Base-by-base conservation (phyloP, 345 rosid species). In the Gossypium ekmanianum region DNA sequence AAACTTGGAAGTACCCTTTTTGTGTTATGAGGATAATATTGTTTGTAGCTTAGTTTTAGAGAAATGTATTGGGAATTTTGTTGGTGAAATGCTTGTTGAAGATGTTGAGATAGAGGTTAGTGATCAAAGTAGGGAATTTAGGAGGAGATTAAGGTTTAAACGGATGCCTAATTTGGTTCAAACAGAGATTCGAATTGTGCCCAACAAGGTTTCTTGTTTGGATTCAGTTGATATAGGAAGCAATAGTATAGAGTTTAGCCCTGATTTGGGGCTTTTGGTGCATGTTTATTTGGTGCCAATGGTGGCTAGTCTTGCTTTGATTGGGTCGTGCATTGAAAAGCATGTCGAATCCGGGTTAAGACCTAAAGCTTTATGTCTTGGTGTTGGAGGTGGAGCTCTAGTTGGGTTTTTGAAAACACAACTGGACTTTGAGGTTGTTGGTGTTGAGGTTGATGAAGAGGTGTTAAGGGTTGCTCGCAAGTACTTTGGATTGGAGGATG, bases 401-500 rank as follows among this genome's bases (percentile, higher is more conserved):
- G 83, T 91, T 79, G 81, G 91, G 51, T 92, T 90, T 67, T 72
- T 94, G 80, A 87, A 50, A 76, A 41, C 72, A n/a, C 83, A 63
- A 3, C 73, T 93, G 82, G 90, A 80, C 20, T 91, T 91, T 59
- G 85, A 87, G 9, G 93, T 93, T 76, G 69, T 86, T 22, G 96
- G 97, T 0, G 85, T 91, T 54, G 98, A 94, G 77, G 80, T 80
- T 54, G 98, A 92, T 76, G 83, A 83, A 45, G 72, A 83, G 83
- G 98, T 92, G 26, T 68, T 91, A 68, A 85, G 88, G 74, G 48
- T 91, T 17, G 92, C 94, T 0, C 83, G 77, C 78, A 45, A 47
- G 75, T 93, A 90, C 78, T 94, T 94, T 45, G 98, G 94, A 12
- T 83, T 91, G 59, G 85, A 82, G 68, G 85, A 85, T 75, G 76